These are phyloP conservation scores for Ganoderma sinense DNA, from an alignment of 1,284 basidiomycete genomes.

Conservation along the genomic window DNA sequence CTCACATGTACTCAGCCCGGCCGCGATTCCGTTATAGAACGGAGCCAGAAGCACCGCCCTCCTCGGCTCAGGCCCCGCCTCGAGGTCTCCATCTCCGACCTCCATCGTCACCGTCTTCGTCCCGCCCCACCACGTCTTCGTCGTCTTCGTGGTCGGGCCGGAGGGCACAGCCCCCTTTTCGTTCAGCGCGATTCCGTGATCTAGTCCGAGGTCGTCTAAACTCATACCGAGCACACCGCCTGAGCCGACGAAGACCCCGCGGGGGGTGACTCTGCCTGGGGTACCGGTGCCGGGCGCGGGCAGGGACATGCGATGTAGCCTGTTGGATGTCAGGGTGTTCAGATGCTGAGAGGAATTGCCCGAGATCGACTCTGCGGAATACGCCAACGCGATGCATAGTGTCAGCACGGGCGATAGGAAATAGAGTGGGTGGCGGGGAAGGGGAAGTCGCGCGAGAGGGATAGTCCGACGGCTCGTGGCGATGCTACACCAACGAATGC, in stretches of 20 bases:
- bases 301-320: constrained; percentile 25
- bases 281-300: constrained; percentile 21
- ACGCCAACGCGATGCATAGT: neutral
- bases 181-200: constrained; percentile 14
- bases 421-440: neutral
- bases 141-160: constrained; percentile 32
- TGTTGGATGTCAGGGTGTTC: constrained; percentile 33
- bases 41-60: constrained; percentile 53
- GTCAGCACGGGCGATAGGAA: constrained; percentile 6
- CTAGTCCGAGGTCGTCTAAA: constrained; percentile 34
- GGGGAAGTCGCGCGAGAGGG: neutral
- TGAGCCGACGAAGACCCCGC: constrained; percentile 34
- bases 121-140: constrained; percentile 45
- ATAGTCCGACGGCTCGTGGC: neutral
- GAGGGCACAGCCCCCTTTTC: constrained; percentile 44
- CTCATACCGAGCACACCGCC: constrained; percentile 31
- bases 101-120: constrained; percentile 40
- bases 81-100: constrained; percentile 34
- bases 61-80: constrained; percentile 42
- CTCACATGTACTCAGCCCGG: constrained; percentile 46
- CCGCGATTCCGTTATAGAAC: constrained; percentile 54
- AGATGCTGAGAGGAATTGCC: constrained; percentile 40
- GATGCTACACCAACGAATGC: too few species aligned
- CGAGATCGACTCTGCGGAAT: constrained; percentile 36
- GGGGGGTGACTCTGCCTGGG: constrained; percentile 37